Evolutionary conservation across 2,329 filamentous ascomycete genomes (phyloP).

Genomic region (Daldinia eschscholtzii): DNA sequence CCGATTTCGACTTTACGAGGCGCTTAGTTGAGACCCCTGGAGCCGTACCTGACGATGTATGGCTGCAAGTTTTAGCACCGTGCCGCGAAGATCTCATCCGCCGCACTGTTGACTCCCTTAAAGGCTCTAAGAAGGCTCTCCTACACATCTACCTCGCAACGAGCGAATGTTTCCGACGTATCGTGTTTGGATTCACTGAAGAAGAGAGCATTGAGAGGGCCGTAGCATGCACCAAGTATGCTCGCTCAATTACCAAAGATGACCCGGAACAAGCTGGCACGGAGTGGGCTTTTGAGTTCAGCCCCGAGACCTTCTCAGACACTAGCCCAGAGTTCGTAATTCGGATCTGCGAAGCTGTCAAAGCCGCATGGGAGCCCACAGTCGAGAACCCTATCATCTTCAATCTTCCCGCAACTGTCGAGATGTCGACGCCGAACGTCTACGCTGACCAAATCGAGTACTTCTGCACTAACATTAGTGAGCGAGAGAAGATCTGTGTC

Average conservation of each 20-base stretch:
- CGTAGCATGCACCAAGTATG: conserved; percentile 86
- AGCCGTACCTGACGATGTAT: conserved; percentile 87
- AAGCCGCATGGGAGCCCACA: conserved; percentile 89
- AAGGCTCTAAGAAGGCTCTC: conserved; percentile 91
- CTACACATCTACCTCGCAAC: conserved; percentile 97
- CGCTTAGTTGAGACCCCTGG: conserved; percentile 87
- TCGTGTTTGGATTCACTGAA: conserved; percentile 90
- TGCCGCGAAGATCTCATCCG: conserved; percentile 92
- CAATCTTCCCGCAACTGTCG: conserved; percentile 95
- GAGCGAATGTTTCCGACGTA: conserved; percentile 91
- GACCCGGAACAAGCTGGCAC: conserved; percentile 69
- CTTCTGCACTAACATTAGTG: conserved; percentile 87
- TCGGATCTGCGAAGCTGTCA: conserved; percentile 90
- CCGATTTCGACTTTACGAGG: conserved; percentile 95
- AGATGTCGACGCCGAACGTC: conserved; percentile 93
- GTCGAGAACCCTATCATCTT: conserved; percentile 89
- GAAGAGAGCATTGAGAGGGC: conserved; percentile 85
- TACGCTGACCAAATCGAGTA: conserved; percentile 98
- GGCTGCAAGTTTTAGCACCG: conserved; percentile 90
- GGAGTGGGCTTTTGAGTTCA: conserved; percentile 85
- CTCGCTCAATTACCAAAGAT: conserved; percentile 89
- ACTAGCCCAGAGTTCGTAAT: conserved; percentile 86
- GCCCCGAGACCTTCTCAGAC: conserved; percentile 91
- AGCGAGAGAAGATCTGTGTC: conserved; percentile 88
- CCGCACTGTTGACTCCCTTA: conserved; percentile 88